Percentiles rank a stretch among this genome's conserved stretches.
Conservation (phyloP, 352 stramenopile genomes). For the Globisporangium polare region DNA sequence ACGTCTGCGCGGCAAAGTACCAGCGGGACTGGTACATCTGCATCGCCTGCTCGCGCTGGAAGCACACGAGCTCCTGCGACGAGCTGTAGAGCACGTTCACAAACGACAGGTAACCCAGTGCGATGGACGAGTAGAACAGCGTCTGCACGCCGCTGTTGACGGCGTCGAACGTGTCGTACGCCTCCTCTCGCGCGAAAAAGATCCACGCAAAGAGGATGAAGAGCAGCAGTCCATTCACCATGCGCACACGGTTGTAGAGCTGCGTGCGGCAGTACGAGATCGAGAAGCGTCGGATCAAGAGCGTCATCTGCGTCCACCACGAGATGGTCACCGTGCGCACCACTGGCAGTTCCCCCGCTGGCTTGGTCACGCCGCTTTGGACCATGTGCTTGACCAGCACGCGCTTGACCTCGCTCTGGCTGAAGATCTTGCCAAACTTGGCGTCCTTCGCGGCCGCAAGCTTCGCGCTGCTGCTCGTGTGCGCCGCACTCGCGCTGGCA, state of each 20-base stretch:
- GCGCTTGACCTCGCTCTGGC: slow-evolving; percentile 19
- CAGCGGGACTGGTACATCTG: slow-evolving; percentile 61
- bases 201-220: slow-evolving; percentile 36
- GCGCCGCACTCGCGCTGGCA: background rate
- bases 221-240: slow-evolving; percentile 34
- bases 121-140: slow-evolving; percentile 66
- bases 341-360: slow-evolving; percentile 7
- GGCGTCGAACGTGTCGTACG: slow-evolving; percentile 22
- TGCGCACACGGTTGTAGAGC: slow-evolving; percentile 1
- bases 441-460: slow-evolving; percentile 3
- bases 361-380: slow-evolving; percentile 8
- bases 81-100: slow-evolving; percentile 54
- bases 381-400: slow-evolving; percentile 15
- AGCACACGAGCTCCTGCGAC: slow-evolving; percentile 66
- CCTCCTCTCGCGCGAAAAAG: slow-evolving; percentile 4
- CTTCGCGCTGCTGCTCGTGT: slow-evolving; percentile 8
- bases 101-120: slow-evolving; percentile 55
- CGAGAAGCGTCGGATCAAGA: slow-evolving; percentile 31
- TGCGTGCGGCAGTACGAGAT: slow-evolving; percentile 57
- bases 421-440: slow-evolving; percentile 26
- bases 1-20: slow-evolving; percentile 48
- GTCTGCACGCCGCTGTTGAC: slow-evolving; percentile 36
- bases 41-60: slow-evolving; percentile 70
- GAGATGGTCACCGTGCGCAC: slow-evolving; percentile 7
- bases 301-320: slow-evolving; percentile 20